Evolutionary conservation across 495 filamentous ascomycete genomes (phyloP).

Genomic region (Evernia prunastri): DNA sequence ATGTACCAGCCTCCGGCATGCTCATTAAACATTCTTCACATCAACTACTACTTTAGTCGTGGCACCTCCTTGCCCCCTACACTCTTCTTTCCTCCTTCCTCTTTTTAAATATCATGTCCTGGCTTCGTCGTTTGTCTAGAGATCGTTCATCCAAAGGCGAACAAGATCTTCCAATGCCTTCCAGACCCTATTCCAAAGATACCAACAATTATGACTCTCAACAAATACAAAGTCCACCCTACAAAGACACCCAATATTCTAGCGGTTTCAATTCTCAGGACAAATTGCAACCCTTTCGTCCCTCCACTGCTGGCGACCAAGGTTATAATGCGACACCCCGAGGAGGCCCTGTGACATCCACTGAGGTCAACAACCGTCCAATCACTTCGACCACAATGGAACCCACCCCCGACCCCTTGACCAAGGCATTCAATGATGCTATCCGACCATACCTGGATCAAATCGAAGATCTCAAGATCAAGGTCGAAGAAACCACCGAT

Average conservation of each 20-base stretch:
- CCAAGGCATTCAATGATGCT: constrained; percentile 45
- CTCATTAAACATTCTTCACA: constrained; percentile 8
- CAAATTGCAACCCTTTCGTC: constrained; percentile 27
- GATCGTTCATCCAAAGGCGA: constrained; percentile 28
- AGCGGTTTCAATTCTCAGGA: constrained; percentile 27
- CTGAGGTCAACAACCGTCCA: constrained; percentile 5
- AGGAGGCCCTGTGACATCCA: neutral
- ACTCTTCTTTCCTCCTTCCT: constrained; percentile 4
- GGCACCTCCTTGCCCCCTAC: constrained; percentile 1
- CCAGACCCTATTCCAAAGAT: constrained; percentile 20
- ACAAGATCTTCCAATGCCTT: constrained; percentile 25
- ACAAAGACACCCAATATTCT: constrained; percentile 31
- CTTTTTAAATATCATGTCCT: constrained; percentile 25
- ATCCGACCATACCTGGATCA: constrained; percentile 41
- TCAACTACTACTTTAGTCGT: neutral
- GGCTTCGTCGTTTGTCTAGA: constrained; percentile 28
- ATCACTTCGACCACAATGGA: constrained; percentile 22
- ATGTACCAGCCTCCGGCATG: constrained; percentile 15
- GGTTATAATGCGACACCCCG: constrained; percentile 21
- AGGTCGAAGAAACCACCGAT: constrained; percentile 38
- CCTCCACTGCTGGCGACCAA: constrained; percentile 24
- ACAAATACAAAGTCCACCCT: constrained; percentile 23
- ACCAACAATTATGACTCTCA: constrained; percentile 15
- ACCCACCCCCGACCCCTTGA: constrained; percentile 41
- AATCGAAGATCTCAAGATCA: constrained; percentile 39